A percentile compares a stretch with the other conserved stretches of the same genome.
These are phyloP conservation scores for Apiotrichum sp. DNA, from an alignment of 1,284 basidiomycete genomes.

Conservation along the genomic window DNA sequence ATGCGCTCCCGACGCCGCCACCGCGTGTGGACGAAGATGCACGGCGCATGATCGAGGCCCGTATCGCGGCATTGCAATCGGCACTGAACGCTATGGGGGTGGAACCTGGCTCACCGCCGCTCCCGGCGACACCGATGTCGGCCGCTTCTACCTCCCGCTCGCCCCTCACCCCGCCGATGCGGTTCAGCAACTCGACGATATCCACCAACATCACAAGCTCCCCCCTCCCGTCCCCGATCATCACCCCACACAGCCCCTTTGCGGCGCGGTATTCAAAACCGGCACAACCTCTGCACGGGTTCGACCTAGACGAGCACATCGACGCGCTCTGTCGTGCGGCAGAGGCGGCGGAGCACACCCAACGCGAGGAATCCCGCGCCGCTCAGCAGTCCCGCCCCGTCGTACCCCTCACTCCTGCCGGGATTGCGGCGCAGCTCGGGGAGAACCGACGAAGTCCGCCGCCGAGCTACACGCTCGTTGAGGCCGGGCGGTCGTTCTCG, in stretches of 20 bases:
- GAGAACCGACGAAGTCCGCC: neutral
- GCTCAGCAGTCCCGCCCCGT: no score
- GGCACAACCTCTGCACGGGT: neutral
- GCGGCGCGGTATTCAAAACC: no score
- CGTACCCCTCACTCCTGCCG: no score
- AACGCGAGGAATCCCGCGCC: no score
- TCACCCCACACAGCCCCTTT: no score
- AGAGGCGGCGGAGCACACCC: neutral
- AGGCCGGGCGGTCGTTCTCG: neutral
- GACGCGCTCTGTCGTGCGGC: neutral
- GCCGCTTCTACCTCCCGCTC: neutral
- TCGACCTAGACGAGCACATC: neutral
- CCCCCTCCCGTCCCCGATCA: no score
- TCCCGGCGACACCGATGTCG: neutral
- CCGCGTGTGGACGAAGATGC: constrained; percentile 8
- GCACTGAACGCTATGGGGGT: constrained; percentile 2
- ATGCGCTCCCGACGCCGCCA: neutral
- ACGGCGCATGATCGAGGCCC: constrained; percentile 19
- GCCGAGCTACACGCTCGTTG: neutral
- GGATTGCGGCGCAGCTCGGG: no score
- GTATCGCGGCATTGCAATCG: constrained; percentile 13
- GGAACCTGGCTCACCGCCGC: neutral
- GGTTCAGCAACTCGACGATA: neutral
- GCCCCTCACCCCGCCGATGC: neutral
- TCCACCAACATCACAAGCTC: neutral